phyloP scores from a whole-genome alignment of 352 stramenopile genomes.

The Phytophthora quininea region DNA sequence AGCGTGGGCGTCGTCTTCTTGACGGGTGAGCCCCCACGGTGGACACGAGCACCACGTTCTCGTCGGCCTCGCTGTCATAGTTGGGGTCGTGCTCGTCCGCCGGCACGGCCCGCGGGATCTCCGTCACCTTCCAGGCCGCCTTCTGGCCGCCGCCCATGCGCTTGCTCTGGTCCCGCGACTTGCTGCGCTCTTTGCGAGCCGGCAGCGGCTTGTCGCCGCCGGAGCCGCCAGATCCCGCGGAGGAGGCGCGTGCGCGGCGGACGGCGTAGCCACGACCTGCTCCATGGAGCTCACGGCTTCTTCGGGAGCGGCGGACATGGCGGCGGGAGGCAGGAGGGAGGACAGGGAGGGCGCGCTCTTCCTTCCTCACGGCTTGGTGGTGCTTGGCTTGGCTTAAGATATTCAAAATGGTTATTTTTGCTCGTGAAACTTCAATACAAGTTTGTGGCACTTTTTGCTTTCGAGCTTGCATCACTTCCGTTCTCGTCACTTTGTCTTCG shows the following conservation, averaged over 20 bases:
- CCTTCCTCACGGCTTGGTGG: constrained; percentile 1
- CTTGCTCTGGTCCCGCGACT: constrained; percentile 86
- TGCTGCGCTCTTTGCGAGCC: constrained; percentile 80
- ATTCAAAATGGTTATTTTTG: too few relatives aligned
- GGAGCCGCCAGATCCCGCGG: constrained; percentile 21
- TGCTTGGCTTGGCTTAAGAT: not conserved
- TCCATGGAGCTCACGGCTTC: constrained; percentile 30
- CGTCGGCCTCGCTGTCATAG: constrained; percentile 92
- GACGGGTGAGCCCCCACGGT: constrained; percentile 45
- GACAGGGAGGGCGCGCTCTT: constrained; percentile 3
- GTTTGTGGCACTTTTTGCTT: too few relatives aligned
- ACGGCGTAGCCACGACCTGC: constrained; percentile 22
- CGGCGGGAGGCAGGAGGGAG: not conserved
- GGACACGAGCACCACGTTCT: constrained; percentile 89
- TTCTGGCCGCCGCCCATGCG: constrained; percentile 90
- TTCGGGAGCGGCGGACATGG: constrained; percentile 40
- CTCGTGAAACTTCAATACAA: too few relatives aligned
- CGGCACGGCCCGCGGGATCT: constrained; percentile 67
- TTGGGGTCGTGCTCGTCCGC: constrained; percentile 93
- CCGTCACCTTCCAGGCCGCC: constrained; percentile 81
- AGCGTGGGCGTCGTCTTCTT: constrained; percentile 57
- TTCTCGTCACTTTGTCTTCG: too few relatives aligned
- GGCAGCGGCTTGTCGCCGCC: constrained; percentile 61
- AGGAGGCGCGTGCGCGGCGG: constrained; percentile 2
- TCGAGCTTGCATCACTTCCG: too few relatives aligned